These are phyloP conservation scores for Aureobasidium lini DNA, from an alignment of 2,329 filamentous ascomycete genomes.

Conservation along the genomic window DNA sequence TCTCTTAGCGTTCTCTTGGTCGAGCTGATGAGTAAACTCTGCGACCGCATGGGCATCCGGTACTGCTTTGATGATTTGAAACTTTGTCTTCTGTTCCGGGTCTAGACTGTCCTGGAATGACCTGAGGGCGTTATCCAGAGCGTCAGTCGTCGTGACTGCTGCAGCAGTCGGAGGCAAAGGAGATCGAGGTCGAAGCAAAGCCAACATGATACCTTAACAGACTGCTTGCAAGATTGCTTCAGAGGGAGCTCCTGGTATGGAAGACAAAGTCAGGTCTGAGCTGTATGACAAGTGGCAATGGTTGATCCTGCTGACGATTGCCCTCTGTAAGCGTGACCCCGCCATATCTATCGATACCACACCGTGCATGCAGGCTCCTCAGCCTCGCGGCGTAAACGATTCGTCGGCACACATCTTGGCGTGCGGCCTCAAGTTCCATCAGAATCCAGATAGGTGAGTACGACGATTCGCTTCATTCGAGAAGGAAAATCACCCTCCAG, in stretches of 20 bases:
- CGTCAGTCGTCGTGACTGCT: background rate
- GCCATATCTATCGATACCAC: background rate
- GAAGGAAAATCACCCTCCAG: too few relatives aligned
- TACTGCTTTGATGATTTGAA: background rate
- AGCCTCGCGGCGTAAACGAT: background rate
- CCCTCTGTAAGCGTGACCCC: background rate
- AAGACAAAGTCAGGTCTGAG: too few relatives aligned
- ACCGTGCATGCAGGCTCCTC: background rate
- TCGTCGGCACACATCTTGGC: background rate
- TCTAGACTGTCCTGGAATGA: background rate
- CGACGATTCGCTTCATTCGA: too few relatives aligned
- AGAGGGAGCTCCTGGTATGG: background rate
- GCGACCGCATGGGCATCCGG: background rate
- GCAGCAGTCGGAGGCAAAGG: background rate
- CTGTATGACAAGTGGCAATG: too few relatives aligned
- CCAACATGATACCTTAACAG: background rate
- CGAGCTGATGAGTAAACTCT: background rate
- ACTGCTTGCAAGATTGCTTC: too few relatives aligned
- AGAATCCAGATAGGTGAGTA: too few relatives aligned
- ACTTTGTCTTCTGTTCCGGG: background rate
- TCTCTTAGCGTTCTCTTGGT: background rate
- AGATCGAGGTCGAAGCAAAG: background rate
- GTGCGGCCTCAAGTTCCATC: too few relatives aligned
- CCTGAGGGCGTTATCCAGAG: background rate
- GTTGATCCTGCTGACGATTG: too few relatives aligned